Percentiles rank a stretch among this genome's conserved stretches.
Conservation (phyloP, 352 stramenopile genomes). For the Phytopythium sindhum region DNA sequence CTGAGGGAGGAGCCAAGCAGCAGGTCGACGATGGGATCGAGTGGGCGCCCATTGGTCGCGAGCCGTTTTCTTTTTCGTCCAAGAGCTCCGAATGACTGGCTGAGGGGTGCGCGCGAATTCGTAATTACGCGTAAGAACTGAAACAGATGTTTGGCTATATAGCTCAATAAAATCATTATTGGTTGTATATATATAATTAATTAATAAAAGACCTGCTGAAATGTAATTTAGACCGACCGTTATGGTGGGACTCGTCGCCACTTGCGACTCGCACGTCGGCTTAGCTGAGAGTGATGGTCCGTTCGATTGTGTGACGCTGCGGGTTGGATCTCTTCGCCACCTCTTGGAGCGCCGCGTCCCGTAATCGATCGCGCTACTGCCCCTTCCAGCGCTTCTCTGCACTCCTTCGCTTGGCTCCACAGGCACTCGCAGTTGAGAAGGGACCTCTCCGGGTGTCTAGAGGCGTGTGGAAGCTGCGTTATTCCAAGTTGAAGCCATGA, state of each 20-base stretch:
- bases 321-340: background rate
- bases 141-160: background rate
- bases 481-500: slow-evolving; percentile 7
- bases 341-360: background rate
- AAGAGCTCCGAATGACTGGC: slow-evolving; percentile 26
- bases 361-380: background rate
- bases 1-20: background rate
- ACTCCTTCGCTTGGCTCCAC: background rate
- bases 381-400: background rate
- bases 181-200: background rate
- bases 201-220: too few species aligned
- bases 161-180: background rate
- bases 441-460: background rate
- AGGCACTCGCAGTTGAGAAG: background rate
- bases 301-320: background rate
- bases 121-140: slow-evolving; percentile 19
- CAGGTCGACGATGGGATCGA: background rate
- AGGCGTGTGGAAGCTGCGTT: background rate
- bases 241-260: background rate
- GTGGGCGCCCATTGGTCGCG: background rate
- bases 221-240: background rate
- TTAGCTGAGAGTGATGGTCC: background rate
- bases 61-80: background rate
- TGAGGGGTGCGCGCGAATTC: background rate
- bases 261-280: too few species aligned